Percentiles rank a stretch among this genome's conserved stretches.
Evolutionary conservation across 192 early-diverging fungal species (phyloP).

Genomic region (Blastocladiella britannica): DNA sequence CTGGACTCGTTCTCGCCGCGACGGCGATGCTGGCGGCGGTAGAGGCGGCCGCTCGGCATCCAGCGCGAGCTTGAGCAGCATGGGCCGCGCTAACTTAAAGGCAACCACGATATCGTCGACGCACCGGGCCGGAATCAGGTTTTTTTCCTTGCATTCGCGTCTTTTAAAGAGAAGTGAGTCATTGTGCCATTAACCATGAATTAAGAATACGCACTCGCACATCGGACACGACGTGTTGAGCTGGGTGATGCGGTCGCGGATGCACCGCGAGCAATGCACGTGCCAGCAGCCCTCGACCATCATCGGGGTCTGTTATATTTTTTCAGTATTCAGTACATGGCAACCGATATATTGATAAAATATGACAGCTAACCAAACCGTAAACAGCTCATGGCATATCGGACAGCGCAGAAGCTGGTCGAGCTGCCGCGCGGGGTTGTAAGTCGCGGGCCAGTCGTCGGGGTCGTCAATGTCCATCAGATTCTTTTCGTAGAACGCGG

Average conservation of each 20-base stretch:
- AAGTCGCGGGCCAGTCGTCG: not conserved
- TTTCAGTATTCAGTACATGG: no score
- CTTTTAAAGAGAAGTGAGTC: no score
- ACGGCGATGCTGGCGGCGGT: no score
- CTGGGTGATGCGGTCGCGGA: not conserved
- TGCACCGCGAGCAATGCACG: not conserved
- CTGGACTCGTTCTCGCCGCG: no score
- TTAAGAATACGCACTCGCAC: not conserved
- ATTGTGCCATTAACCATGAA: no score
- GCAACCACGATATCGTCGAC: not conserved
- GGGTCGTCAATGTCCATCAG: not conserved
- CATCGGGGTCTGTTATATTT: not conserved
- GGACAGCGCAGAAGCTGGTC: not conserved
- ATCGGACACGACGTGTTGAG: not conserved
- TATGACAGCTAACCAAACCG: no score
- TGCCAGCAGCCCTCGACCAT: not conserved
- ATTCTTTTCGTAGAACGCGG: no score
- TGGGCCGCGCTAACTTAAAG: no score
- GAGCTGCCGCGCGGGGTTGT: not conserved
- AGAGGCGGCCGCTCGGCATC: no score
- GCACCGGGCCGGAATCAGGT: not conserved
- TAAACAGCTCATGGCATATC: not conserved
- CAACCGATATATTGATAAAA: no score
- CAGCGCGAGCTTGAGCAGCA: no score
- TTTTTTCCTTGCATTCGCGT: not conserved